Conservation (phyloP, 192 early-diverging fungal genomes). For the Mycoemilia scoparia region DNA sequence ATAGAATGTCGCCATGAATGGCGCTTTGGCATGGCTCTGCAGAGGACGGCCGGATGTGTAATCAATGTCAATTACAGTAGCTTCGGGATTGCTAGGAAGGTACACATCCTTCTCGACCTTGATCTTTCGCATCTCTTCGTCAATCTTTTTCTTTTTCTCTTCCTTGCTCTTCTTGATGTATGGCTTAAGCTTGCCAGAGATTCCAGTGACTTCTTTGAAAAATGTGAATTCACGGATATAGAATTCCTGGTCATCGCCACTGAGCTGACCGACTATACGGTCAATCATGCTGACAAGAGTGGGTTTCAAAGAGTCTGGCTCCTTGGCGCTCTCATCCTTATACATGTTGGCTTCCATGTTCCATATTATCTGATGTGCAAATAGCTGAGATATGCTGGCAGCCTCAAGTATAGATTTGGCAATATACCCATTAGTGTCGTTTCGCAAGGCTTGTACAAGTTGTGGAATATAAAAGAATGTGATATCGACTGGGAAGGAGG, state of each 20-base stretch:
- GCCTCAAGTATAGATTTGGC: slow-evolving; percentile 89
- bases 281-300: slow-evolving; percentile 71
- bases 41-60: slow-evolving; percentile 82
- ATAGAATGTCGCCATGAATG: slow-evolving; percentile 97
- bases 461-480: slow-evolving; percentile 99
- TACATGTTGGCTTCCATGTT: slow-evolving; percentile 99
- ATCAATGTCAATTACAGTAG: slow-evolving; percentile 86
- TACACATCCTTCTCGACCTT: slow-evolving; percentile 92
- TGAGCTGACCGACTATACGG: slow-evolving; percentile 59
- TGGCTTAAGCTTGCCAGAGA: slow-evolving; percentile 93
- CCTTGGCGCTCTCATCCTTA: slow-evolving; percentile 37
- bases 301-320: slow-evolving; percentile 77
- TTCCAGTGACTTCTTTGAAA: slow-evolving; percentile 88
- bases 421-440: slow-evolving; percentile 81
- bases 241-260: slow-evolving; percentile 73
- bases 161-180: slow-evolving; percentile 72
- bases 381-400: slow-evolving; percentile 80
- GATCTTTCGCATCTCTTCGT: slow-evolving; percentile 93
- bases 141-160: slow-evolving; percentile 98
- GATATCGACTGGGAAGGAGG: slow-evolving; percentile 76
- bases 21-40: slow-evolving; percentile 96
- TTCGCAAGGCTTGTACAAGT: slow-evolving; percentile 86
- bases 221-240: slow-evolving; percentile 94
- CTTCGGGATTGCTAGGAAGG: slow-evolving; percentile 92
- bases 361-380: slow-evolving; percentile 99